These are phyloP conservation scores for Huntiella abstrusa DNA, from an alignment of 2,329 filamentous ascomycete genomes.

Conservation along the genomic window DNA sequence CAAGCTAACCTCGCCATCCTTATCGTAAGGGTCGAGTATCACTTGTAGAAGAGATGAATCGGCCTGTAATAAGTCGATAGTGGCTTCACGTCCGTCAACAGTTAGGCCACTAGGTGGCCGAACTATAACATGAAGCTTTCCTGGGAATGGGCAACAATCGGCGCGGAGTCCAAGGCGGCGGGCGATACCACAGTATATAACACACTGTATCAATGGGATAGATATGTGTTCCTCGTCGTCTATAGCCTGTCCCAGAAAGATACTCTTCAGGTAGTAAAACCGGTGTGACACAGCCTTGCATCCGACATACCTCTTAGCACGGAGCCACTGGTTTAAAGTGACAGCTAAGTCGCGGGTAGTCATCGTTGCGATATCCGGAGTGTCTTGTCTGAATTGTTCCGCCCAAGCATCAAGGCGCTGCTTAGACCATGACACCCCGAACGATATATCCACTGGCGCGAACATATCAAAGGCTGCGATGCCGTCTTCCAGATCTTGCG, in stretches of 20 bases:
- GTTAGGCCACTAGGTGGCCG: constrained; percentile 39
- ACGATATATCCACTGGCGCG: constrained; percentile 28
- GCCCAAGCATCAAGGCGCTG: constrained; percentile 47
- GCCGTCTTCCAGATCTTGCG: constrained; percentile 41
- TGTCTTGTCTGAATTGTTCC: constrained; percentile 30
- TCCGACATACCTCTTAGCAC: constrained; percentile 48
- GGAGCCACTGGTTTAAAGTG: constrained; percentile 49
- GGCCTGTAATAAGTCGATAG: constrained; percentile 16
- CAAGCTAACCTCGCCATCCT: not conserved
- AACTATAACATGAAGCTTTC: constrained; percentile 69
- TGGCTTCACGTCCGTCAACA: constrained; percentile 29
- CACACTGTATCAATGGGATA: constrained; percentile 67
- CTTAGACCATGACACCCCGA: constrained; percentile 29
- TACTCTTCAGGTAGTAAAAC: constrained; percentile 7
- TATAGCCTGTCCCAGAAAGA: constrained; percentile 53
- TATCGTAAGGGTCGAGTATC: not conserved
- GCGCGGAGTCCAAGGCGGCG: constrained; percentile 56
- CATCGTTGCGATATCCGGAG: constrained; percentile 33
- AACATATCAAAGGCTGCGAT: constrained; percentile 82
- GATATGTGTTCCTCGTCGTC: constrained; percentile 56
- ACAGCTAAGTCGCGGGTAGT: constrained; percentile 50
- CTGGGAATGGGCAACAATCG: constrained; percentile 62
- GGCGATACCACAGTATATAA: constrained; percentile 71
- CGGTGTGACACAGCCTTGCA: constrained; percentile 23
- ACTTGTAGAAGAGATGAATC: not conserved